A percentile compares a stretch with the other conserved stretches of the same genome.
Evolutionary conservation across 2,329 filamentous ascomycete species (phyloP).

Genomic region (Ophiocordyceps unilateralis): DNA sequence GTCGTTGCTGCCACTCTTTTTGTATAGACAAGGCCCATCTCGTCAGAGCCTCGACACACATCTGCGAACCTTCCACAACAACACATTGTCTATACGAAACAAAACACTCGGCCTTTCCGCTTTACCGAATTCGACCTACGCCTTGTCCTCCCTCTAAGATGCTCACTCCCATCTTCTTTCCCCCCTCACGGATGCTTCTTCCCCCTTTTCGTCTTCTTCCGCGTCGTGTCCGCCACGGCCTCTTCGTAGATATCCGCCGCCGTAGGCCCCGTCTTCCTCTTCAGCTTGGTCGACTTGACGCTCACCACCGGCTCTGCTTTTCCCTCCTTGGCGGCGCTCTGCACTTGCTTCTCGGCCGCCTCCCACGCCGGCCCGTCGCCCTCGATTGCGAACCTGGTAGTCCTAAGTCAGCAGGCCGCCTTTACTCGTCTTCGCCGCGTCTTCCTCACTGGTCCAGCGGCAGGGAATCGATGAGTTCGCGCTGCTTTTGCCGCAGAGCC

Average conservation of each 20-base stretch:
- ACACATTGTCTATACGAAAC: too few relatives aligned
- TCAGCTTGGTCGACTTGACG: constrained; percentile 60
- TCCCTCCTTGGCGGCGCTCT: constrained; percentile 34
- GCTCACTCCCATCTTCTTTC: neutral
- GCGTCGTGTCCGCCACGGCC: constrained; percentile 36
- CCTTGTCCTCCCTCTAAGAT: neutral
- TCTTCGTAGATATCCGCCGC: constrained; percentile 47
- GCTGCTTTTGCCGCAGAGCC: constrained; percentile 61
- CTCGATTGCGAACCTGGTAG: constrained; percentile 44
- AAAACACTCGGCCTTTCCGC: too few relatives aligned
- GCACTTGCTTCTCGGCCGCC: constrained; percentile 61
- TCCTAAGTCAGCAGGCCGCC: neutral
- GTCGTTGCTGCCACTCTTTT: too few relatives aligned
- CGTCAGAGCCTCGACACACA: too few relatives aligned
- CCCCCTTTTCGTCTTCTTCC: constrained; percentile 35
- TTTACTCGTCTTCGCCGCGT: neutral
- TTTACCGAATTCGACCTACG: too few relatives aligned
- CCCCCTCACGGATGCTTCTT: constrained; percentile 14
- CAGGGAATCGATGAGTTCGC: constrained; percentile 75
- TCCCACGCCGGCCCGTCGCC: constrained; percentile 44
- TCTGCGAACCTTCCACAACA: too few relatives aligned
- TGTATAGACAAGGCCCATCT: too few relatives aligned
- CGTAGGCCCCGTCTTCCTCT: constrained; percentile 52
- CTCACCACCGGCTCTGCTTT: constrained; percentile 51
- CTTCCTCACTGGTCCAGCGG: constrained; percentile 51